Evolutionary conservation across 2,329 filamentous ascomycete genomes (phyloP).

Genomic region (Trichophyton simii): DNA sequence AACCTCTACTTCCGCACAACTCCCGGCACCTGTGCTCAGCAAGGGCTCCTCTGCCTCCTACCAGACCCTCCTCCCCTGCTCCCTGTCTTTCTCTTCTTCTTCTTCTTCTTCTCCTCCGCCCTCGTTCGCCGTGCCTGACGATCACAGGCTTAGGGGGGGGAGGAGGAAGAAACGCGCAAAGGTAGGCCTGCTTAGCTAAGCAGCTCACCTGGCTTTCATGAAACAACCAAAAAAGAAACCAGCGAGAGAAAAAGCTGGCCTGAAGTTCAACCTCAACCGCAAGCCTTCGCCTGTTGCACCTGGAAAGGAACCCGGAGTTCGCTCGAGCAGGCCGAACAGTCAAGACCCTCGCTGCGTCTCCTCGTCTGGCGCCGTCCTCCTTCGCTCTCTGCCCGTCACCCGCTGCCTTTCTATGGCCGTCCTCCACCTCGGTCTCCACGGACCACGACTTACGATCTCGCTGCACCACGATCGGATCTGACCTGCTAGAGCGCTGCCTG

Average conservation of each 20-base stretch:
- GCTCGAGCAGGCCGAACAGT: neutral
- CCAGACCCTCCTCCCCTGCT: neutral
- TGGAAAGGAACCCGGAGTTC: neutral
- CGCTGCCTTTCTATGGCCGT: conserved; percentile 3
- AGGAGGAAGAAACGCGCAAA: neutral
- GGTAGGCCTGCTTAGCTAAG: neutral
- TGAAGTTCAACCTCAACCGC: neutral
- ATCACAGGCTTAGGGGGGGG: neutral
- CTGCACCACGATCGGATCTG: neutral
- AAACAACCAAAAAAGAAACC: neutral
- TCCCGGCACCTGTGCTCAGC: neutral
- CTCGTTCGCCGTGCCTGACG: neutral
- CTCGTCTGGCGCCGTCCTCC: neutral
- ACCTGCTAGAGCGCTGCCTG: neutral
- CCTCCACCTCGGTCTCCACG: conserved; percentile 1
- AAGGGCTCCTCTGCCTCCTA: neutral
- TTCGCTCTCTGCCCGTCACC: neutral
- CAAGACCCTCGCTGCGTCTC: neutral
- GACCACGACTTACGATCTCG: conserved; percentile 1
- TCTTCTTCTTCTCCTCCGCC: neutral
- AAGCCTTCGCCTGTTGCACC: neutral
- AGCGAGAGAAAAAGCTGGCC: neutral
- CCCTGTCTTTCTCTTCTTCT: neutral
- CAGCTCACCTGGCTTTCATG: neutral
- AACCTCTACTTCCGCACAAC: neutral